Conservation (phyloP, 306 rosid species). For the Fagus sylvatica region DNA sequence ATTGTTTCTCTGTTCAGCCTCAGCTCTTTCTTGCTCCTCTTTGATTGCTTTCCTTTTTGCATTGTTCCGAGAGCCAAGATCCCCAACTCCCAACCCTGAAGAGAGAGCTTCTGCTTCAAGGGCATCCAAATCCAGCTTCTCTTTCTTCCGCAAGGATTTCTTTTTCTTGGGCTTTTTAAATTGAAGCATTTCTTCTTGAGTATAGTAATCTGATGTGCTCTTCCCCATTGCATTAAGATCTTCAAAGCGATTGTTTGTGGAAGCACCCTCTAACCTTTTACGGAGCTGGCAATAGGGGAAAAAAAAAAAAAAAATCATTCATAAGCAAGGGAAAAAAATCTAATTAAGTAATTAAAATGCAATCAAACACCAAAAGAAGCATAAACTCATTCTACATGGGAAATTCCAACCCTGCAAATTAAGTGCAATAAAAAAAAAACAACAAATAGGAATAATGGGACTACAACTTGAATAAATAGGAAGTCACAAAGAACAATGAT, state of each 20-base stretch:
- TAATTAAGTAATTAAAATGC: conserved; percentile 6
- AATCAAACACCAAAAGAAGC: not conserved
- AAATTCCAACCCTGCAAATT: not conserved
- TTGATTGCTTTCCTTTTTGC: conserved; percentile 59
- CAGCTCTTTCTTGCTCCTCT: conserved; percentile 72
- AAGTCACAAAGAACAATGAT: not conserved
- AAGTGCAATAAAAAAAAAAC: not conserved
- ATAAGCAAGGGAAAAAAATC: not conserved
- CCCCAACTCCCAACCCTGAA: conserved; percentile 87
- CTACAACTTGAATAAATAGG: not conserved
- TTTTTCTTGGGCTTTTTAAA: conserved; percentile 94
- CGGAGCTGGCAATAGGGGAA: conserved; percentile 57
- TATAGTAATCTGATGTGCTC: conserved; percentile 71
- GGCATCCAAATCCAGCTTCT: conserved; percentile 84
- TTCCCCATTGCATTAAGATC: conserved; percentile 71
- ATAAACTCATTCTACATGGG: not conserved
- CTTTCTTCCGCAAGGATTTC: conserved; percentile 87
- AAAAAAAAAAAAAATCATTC: conserved; percentile 6
- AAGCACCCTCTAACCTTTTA: conserved; percentile 64
- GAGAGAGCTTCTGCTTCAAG: conserved; percentile 94
- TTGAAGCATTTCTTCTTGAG: conserved; percentile 84
- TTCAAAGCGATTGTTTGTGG: conserved; percentile 48
- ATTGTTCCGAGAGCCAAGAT: conserved; percentile 87
- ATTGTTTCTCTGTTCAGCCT: conserved; percentile 71
- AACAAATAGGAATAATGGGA: not conserved